Conservation (phyloP, 148 eudicot genomes). For the Rhododendron mucronatum region DNA sequence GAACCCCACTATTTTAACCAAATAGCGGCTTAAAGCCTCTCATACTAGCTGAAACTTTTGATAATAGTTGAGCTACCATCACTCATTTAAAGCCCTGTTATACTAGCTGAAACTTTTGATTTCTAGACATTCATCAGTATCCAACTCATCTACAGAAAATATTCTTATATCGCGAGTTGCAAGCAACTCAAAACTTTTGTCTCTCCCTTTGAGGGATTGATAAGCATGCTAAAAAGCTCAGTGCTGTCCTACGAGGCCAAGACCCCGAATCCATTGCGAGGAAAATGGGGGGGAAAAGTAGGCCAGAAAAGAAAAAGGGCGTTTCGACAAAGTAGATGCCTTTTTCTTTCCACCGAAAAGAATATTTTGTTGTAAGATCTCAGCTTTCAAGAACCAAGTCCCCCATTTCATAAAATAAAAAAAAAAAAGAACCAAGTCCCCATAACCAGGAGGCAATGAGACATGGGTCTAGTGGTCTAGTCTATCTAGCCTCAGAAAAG, state of each 20-base stretch:
- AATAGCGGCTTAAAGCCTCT: neutral
- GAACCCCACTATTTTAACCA: neutral
- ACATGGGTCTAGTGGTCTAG: neutral
- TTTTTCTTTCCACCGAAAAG: conserved; percentile 4
- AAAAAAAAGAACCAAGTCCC: neutral
- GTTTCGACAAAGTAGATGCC: neutral
- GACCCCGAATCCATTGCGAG: conserved; percentile 3
- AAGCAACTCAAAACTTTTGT: neutral
- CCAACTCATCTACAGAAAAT: neutral
- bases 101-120: neutral
- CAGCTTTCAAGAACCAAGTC: neutral
- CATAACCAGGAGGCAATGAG: neutral
- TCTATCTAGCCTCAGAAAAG: neutral
- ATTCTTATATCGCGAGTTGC: neutral
- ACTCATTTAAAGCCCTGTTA: neutral
- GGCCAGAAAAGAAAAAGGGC: neutral
- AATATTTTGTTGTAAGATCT: neutral
- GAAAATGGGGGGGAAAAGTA: neutral
- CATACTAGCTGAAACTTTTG: neutral
- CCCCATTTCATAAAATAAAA: too few species aligned
- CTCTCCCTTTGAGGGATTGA: neutral
- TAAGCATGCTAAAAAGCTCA: neutral
- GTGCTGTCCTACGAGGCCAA: conserved; percentile 1
- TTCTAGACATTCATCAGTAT: neutral
- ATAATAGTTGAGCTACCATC: too few species aligned